Conservation (phyloP, 1,284 basidiomycete genomes). For the Heterobasidion irregulare region DNA sequence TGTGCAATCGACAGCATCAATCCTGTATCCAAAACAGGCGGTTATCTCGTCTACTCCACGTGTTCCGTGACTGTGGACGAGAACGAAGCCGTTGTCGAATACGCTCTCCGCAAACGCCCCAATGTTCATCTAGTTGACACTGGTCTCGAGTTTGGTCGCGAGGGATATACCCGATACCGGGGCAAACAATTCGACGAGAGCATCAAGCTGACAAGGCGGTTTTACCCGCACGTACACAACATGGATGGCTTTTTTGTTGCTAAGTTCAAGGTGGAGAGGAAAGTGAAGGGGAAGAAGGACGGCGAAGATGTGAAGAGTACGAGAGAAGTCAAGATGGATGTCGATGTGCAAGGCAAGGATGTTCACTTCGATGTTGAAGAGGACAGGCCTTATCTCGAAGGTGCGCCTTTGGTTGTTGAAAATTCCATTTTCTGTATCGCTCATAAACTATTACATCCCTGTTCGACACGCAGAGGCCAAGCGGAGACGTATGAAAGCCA, state of each 20-base stretch:
- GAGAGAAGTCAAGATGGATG: conserved; percentile 22
- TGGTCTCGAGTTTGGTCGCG: conserved; percentile 88
- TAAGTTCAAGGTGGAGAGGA: conserved; percentile 91
- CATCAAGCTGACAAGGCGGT: conserved; percentile 78
- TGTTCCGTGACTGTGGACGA: conserved; percentile 98
- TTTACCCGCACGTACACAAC: conserved; percentile 88
- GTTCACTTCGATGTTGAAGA: conserved; percentile 61
- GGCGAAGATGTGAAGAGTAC: conserved; percentile 28
- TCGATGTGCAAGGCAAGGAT: conserved; percentile 14
- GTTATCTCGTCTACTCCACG: conserved; percentile 96
- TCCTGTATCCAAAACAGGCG: conserved; percentile 85
- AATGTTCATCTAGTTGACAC: conserved; percentile 92
- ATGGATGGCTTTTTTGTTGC: conserved; percentile 99
- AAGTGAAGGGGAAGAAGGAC: conserved; percentile 41
- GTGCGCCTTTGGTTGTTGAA: conserved; percentile 30
- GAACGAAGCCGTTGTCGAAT: conserved; percentile 97
- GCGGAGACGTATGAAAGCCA: conserved; percentile 65
- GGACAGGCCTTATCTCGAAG: conserved; percentile 60
- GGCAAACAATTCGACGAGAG: conserved; percentile 85
- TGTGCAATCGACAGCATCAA: conserved; percentile 97
- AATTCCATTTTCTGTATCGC: background rate
- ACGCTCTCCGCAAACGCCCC: conserved; percentile 95
- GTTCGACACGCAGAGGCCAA: conserved; percentile 44
- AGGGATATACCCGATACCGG: conserved; percentile 86
- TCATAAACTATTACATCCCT: background rate